phyloP scores from a whole-genome alignment of 2,329 filamentous ascomycete genomes.

The Monilinia fructicola region DNA sequence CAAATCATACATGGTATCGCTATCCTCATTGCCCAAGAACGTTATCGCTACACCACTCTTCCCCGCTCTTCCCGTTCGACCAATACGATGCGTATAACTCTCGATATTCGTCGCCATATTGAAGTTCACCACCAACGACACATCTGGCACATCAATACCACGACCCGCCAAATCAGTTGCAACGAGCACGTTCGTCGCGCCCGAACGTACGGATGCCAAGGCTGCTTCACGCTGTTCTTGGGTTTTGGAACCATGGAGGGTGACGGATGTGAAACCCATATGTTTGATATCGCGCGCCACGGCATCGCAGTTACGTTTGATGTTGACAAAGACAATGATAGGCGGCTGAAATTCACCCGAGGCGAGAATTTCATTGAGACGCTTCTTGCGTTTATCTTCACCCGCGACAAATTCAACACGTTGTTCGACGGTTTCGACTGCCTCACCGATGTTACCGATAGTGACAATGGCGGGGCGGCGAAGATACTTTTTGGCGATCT shows the following conservation, averaged over 20 bases:
- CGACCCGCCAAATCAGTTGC: constrained; percentile 93
- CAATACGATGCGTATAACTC: constrained; percentile 93
- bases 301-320: constrained; percentile 97
- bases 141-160: constrained; percentile 96
- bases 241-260: constrained; percentile 91
- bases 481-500: constrained; percentile 95
- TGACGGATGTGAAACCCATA: constrained; percentile 88
- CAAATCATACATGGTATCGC: constrained; percentile 88
- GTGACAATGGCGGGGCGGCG: constrained; percentile 90
- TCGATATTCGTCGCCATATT: constrained; percentile 96
- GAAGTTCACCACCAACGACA: constrained; percentile 94
- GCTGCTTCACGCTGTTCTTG: constrained; percentile 97
- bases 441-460: constrained; percentile 91
- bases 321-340: constrained; percentile 99
- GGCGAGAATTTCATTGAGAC: constrained; percentile 83
- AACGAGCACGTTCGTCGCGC: constrained; percentile 82
- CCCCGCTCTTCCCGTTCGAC: constrained; percentile 93
- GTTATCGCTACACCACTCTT: constrained; percentile 97
- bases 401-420: constrained; percentile 87
- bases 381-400: constrained; percentile 96
- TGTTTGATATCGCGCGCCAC: constrained; percentile 91
- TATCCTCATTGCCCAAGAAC: constrained; percentile 87
- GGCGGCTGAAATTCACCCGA: constrained; percentile 80
- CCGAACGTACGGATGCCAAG: constrained; percentile 77
- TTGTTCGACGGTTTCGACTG: constrained; percentile 96